Base-by-base conservation (phyloP, 306 rosid species). In the Morella rubra region DNA sequence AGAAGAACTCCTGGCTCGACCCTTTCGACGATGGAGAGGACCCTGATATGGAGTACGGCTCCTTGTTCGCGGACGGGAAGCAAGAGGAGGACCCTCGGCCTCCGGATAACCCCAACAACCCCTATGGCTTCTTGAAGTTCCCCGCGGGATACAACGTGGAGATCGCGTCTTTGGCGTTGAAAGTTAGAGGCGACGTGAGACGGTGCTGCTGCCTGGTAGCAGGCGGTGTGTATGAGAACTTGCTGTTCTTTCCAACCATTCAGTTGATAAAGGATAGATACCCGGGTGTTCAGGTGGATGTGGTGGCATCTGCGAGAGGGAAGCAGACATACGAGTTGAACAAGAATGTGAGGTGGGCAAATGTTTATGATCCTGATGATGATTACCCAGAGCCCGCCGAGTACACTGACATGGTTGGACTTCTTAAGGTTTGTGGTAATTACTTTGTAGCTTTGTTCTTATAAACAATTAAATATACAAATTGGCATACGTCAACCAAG, bases 171-270 rank as follows among this genome's bases (percentile, higher is more conserved):
- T 41, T 91, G 71, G 91, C 67, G 7, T 81, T 86, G 78, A 91
- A 91, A 81, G 77, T 87, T 49, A 89, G 94, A 47, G 97, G 97
- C 13, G 94, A 91, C 82, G 97, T 94, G 7, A 84, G 97, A 87
- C 87, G 93, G 79, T 91, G 96, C 59, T 94, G 96, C 62, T 91
- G 97, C 77, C 81, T 94, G 77, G 72, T 94, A 7, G 75, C 91
- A 22, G 97, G 98, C 46, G 97, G 97, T 20, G 98, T 90, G 15
- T 94, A 94, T 84, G 97, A 91, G 81, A 91, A 87, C 19, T 59
- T 91, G 74, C 84, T 94, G 71, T 91, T 87, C 69, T 90, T 91
- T 72, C 98, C 97, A 8, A 79, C 85, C 5, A 87, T 94, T 49
- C 97, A 91, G 84, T 53, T 94, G 80, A 46, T 94, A 22, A 94